Conservation (phyloP, 2,329 filamentous ascomycete species). For the Metarhizium sp. region DNA sequence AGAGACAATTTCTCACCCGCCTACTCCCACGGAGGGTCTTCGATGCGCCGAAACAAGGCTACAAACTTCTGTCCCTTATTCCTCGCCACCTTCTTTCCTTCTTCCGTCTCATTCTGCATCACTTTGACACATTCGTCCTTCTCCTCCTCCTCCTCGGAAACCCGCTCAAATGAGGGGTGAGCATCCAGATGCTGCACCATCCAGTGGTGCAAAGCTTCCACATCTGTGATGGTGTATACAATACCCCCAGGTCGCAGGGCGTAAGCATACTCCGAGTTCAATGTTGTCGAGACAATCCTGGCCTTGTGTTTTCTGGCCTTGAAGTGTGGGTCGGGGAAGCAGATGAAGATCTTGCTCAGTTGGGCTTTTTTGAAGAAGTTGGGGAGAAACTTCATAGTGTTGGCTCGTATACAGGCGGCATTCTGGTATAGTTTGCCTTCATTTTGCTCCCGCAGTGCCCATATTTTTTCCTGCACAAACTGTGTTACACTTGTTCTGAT, state of each 20-base stretch:
- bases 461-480: constrained; percentile 82
- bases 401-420: constrained; percentile 78
- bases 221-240: constrained; percentile 95
- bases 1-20: not conserved
- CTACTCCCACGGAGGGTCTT: constrained; percentile 66
- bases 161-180: constrained; percentile 69
- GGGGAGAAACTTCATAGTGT: constrained; percentile 99
- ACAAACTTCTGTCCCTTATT: constrained; percentile 89
- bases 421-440: constrained; percentile 63
- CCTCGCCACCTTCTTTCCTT: constrained; percentile 90
- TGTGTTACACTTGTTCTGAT: constrained; percentile 85
- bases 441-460: constrained; percentile 64
- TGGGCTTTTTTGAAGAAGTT: constrained; percentile 85
- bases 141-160: constrained; percentile 58
- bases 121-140: constrained; percentile 61
- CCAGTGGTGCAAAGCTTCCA: constrained; percentile 88
- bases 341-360: constrained; percentile 88
- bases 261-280: constrained; percentile 92
- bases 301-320: constrained; percentile 97
- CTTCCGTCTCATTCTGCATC: constrained; percentile 83
- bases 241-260: constrained; percentile 74
- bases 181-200: constrained; percentile 79
- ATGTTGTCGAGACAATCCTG: constrained; percentile 77
- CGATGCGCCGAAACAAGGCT: constrained; percentile 71
- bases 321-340: constrained; percentile 97